phyloP scores from a whole-genome alignment of 345 rosid species.

The Hypericum perforatum region DNA sequence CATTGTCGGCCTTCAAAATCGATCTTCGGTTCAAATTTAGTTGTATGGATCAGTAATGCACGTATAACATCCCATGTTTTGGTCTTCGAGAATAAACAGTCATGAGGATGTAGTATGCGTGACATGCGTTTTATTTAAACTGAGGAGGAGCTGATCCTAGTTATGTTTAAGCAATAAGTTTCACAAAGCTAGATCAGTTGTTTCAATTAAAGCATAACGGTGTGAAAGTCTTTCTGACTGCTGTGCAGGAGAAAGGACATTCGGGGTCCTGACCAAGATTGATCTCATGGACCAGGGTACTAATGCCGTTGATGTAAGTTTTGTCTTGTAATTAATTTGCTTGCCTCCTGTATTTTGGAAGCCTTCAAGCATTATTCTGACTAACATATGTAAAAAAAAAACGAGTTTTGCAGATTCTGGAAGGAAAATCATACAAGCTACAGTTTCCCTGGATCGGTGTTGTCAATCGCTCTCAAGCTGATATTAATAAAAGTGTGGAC shows the following conservation, averaged over 20 bases:
- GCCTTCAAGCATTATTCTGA: slow-evolving; percentile 6
- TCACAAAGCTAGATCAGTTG: too few species aligned
- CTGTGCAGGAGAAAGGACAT: slow-evolving; percentile 70
- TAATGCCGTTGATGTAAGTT: slow-evolving; percentile 91
- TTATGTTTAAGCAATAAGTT: too few species aligned
- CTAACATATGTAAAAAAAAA: slow-evolving; percentile 5
- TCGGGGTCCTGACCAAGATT: slow-evolving; percentile 85
- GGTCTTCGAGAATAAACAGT: too few species aligned
- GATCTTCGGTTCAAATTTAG: too few species aligned
- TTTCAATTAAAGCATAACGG: too few species aligned
- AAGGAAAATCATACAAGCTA: slow-evolving; percentile 79
- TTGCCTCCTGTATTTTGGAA: not conserved
- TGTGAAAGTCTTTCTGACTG: not conserved
- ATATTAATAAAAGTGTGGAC: slow-evolving; percentile 88
- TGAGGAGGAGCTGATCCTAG: too few species aligned
- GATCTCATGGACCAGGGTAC: slow-evolving; percentile 98
- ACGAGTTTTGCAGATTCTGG: slow-evolving; percentile 56
- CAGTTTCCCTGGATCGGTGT: slow-evolving; percentile 94
- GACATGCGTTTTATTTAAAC: too few species aligned
- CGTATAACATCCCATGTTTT: too few species aligned
- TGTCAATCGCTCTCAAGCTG: slow-evolving; percentile 98
- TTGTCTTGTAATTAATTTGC: not conserved
- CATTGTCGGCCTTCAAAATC: not conserved
- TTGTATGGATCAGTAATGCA: too few species aligned
- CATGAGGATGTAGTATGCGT: too few species aligned